A percentile compares a stretch with the other conserved stretches of the same genome.
Evolutionary conservation across 169 alveolate genomes (phyloP).

Genomic region (Eimeria zaria): DNA sequence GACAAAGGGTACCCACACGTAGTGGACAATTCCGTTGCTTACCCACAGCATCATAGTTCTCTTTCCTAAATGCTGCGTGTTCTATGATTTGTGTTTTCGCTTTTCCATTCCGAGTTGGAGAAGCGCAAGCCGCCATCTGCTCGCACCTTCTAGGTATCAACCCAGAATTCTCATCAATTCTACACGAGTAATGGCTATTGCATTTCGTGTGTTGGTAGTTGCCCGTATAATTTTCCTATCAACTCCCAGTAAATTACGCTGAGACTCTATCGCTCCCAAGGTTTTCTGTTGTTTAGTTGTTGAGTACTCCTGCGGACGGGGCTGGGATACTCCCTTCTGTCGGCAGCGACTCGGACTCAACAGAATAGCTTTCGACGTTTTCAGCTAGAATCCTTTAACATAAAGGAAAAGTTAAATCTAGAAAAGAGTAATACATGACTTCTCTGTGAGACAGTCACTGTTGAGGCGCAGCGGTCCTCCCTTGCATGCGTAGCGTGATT

Average conservation of each 20-base stretch:
- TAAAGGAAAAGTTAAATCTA: not conserved
- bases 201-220: not conserved
- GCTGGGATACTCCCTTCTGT: conserved; percentile 44
- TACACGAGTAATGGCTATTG: not conserved
- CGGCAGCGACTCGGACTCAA: conserved; percentile 43
- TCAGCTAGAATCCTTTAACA: not conserved
- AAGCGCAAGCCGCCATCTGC: not conserved
- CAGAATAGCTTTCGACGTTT: not conserved
- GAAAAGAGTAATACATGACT: not conserved
- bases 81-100: not conserved
- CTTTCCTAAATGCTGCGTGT: not conserved
- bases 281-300: not conserved
- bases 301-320: conserved; percentile 10
- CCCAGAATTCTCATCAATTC: not conserved
- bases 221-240: not conserved
- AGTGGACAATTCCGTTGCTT: not conserved
- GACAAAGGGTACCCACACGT: not conserved
- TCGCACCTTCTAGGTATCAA: not conserved
- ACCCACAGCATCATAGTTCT: not conserved
- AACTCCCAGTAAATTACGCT: not conserved
- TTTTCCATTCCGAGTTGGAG: not conserved
- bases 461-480: conserved; percentile 9
- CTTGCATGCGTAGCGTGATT: conserved; percentile 30
- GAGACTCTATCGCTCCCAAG: not conserved
- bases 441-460: conserved; percentile 1